A percentile compares a stretch with the other conserved stretches of the same genome.
Conservation (phyloP, 805 yeast species). For the Jamesozyma spencerorum region DNA sequence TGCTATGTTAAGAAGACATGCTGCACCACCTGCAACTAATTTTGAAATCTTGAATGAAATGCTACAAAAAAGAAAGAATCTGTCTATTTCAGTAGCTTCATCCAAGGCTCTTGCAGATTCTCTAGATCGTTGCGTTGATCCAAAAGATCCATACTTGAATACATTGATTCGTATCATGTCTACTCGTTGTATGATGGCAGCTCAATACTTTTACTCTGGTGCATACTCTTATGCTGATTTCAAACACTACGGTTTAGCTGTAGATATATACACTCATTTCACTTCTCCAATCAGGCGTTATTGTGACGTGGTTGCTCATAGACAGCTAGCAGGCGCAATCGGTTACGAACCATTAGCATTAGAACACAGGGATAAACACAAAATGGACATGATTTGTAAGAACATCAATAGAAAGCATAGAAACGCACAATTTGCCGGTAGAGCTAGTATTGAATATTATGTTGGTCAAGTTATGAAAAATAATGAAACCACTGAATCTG, state of each 20-base stretch:
- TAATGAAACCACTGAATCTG: conserved; percentile 72
- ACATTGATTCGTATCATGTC: conserved; percentile 93
- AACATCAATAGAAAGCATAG: conserved; percentile 92
- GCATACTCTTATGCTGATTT: conserved; percentile 83
- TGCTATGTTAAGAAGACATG: conserved; percentile 96
- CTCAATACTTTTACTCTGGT: conserved; percentile 92
- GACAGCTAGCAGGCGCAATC: conserved; percentile 97
- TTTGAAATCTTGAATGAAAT: conserved; percentile 86
- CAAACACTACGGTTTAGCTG: conserved; percentile 94
- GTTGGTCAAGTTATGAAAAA: conserved; percentile 96
- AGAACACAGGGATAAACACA: conserved; percentile 76
- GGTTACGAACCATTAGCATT: conserved; percentile 80
- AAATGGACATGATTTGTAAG: conserved; percentile 80
- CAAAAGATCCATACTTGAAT: conserved; percentile 80
- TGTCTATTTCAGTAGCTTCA: conserved; percentile 69
- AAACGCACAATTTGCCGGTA: conserved; percentile 97
- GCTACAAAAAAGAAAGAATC: conserved; percentile 68
- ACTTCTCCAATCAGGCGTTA: conserved; percentile 97
- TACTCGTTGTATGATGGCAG: conserved; percentile 98
- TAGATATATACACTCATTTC: conserved; percentile 95
- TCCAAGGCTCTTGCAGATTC: conserved; percentile 92
- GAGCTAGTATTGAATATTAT: conserved; percentile 94
- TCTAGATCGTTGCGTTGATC: conserved; percentile 77
- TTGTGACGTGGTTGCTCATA: conserved; percentile 95
- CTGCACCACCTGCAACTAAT: conserved; percentile 91